Conservation (phyloP, 805 yeast genomes). For the Vanderwaltozyma yarrowii region DNA sequence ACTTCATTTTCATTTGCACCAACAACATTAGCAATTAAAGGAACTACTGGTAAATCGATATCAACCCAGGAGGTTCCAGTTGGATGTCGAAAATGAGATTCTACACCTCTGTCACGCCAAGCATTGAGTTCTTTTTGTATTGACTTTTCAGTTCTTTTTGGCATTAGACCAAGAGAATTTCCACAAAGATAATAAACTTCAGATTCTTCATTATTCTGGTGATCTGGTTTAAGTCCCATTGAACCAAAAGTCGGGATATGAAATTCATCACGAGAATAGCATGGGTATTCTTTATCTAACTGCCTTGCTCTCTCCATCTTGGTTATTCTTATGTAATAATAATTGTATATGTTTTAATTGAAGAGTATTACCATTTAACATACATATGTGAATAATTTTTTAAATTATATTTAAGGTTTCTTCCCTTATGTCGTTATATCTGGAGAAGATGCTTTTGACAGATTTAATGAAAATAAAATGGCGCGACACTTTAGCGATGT, state of each 20-base stretch:
- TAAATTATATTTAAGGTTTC: no score
- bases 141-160: conserved; percentile 46
- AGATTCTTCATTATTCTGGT: not conserved
- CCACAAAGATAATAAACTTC: conserved; percentile 68
- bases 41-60: conserved; percentile 67
- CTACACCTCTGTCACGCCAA: conserved; percentile 76
- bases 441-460: no score
- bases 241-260: conserved; percentile 57
- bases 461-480: no score
- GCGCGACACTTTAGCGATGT: no score
- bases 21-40: conserved; percentile 59
- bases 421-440: no score
- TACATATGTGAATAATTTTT: no score
- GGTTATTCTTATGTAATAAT: no score
- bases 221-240: conserved; percentile 36
- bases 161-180: conserved; percentile 90
- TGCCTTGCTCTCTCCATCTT: not conserved
- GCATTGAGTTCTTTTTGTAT: conserved; percentile 63
- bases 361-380: no score
- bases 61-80: conserved; percentile 67
- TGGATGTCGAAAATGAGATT: conserved; percentile 71
- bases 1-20: conserved; percentile 74
- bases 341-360: no score
- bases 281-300: conserved; percentile 34
- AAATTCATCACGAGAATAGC: conserved; percentile 37